Evolutionary conservation across 1,284 basidiomycete species (phyloP), one percentile per base, ranked within the genome.

Genomic region (Abortiporus biennis): DNA sequence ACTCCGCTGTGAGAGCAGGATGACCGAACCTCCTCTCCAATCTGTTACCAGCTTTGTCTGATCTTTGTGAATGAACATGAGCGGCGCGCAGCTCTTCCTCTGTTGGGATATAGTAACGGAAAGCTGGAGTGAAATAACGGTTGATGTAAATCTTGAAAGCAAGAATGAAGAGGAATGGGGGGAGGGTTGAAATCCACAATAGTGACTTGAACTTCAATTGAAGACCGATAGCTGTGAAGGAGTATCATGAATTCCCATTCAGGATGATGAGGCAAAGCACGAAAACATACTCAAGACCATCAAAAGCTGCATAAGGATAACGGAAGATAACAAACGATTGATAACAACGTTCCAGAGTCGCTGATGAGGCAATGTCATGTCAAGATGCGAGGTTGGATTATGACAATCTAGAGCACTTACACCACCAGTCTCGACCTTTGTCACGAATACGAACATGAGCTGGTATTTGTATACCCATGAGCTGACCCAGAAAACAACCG

Each of bases 311-410:
- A 92, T 92, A 50, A 95, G 64, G 20, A 93, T 59, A 4, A 85
- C 72, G 22, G 76, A 80, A 37, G 78, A 70, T 17, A 95, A 65
- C 17, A 96, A 65, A 40, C 93, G 81, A 60, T 97, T 97, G 64
- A 91, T 73, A 39, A 88, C 76, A 16, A 93, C 83, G 56, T 95
- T 94, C 92, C 92, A 97, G 51, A 95, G 70, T 8, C 93, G 85
- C 87, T 89, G 48, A 25, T 36, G 36, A 25, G 19, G 20, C n/a
- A 13, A 33, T 19, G 5, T 40, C 13, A 47, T 32, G 42, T 51
- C 17, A 42, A 20, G 29, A 32, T 35, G 15, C 2, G 4, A 27
- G n/a, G 27, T 9, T 31, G 6, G 5, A 24, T 6, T 12, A 11
- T 3, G 22, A 2, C 4, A 24, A 29, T n/a, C n/a, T 22, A 32